Evolutionary conservation across 2,329 filamentous ascomycete species (phyloP), one percentile per base, ranked within the genome.

Genomic region (Alternaria alternata): DNA sequence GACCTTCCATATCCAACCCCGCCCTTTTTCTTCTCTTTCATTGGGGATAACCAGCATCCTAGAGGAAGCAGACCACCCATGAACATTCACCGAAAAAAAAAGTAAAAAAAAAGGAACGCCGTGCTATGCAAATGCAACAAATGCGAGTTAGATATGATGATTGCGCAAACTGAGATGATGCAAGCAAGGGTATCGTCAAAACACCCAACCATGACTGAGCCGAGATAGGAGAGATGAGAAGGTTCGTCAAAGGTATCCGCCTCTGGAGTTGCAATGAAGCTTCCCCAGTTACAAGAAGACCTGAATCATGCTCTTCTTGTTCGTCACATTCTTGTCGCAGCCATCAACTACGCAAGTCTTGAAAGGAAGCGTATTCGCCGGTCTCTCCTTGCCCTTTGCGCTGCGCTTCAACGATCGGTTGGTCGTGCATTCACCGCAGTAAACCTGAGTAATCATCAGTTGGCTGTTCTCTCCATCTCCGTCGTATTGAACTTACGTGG

Each of bases 401-500:
- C 77, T 81, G 22, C 64, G 68, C 54, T 74, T 76, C 22, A 60
- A 63, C 61, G 41, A 70, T 57, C 81, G 80, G 36, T 80, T 79
- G 7, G 75, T 68, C 26, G 83, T 80, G 68, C 84, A 86, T 57
- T 80, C 78, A 51, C 84, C 84, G 66, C 84, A 86, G 62, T 86
- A 86, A 3, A 83, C 82, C 83, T 86, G 54, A 54, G 16, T 9
- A 6, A 14, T 42, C 32, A 20, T 51, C 26, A 57, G 20, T 26
- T 36, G 5, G 7, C 30, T 18, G 34, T 32, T 26, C 7, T 16
- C 32, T 7, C 6, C 32, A 18, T 32, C n/a, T 3, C 28, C 2
- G n/a, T 20, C 26, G 24, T 24, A 7, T 24, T 24, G 8, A 42
- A 83, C 87, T 78, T 85, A 98, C 95, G 81, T 99, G 95, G 65